Evolutionary conservation across 106 monocot species (phyloP).

Genomic region (Acorus calamus): DNA sequence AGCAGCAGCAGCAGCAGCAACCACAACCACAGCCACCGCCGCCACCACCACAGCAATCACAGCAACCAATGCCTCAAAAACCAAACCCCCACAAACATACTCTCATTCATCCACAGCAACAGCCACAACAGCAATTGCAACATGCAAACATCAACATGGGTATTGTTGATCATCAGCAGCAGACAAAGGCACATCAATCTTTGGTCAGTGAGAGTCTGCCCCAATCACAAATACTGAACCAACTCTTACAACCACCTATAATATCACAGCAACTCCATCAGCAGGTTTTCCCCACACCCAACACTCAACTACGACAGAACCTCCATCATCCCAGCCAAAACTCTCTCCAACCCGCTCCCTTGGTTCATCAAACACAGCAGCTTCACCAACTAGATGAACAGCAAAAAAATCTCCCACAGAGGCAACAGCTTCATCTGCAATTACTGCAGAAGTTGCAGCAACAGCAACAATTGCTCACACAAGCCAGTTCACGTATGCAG

Average conservation of each 20-base stretch:
- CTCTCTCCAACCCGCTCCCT: conserved; percentile 17
- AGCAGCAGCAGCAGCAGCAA: no score
- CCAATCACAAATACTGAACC: conserved; percentile 28
- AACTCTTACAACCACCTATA: conserved; percentile 27
- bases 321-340: conserved; percentile 4
- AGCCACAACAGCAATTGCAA: conserved; percentile 15
- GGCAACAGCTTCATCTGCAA: conserved; percentile 50
- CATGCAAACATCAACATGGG: conserved; percentile 9
- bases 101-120: conserved; percentile 5
- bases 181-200: conserved; percentile 14
- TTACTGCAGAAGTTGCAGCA: conserved; percentile 70
- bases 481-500: conserved; percentile 41
- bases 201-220: conserved; percentile 9
- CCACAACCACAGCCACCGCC: no score
- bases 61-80: background rate
- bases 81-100: background rate
- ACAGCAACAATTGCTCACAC: conserved; percentile 56
- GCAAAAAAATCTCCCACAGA: conserved; percentile 26
- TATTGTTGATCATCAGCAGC: conserved; percentile 30
- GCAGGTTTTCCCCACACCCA: conserved; percentile 19
- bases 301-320: conserved; percentile 16
- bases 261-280: conserved; percentile 20
- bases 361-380: conserved; percentile 25
- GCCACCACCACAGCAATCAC: background rate
- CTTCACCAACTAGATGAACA: conserved; percentile 43